Evolutionary conservation across 2,329 filamentous ascomycete genomes (phyloP).

Genomic region (Fusarium nelsonii): DNA sequence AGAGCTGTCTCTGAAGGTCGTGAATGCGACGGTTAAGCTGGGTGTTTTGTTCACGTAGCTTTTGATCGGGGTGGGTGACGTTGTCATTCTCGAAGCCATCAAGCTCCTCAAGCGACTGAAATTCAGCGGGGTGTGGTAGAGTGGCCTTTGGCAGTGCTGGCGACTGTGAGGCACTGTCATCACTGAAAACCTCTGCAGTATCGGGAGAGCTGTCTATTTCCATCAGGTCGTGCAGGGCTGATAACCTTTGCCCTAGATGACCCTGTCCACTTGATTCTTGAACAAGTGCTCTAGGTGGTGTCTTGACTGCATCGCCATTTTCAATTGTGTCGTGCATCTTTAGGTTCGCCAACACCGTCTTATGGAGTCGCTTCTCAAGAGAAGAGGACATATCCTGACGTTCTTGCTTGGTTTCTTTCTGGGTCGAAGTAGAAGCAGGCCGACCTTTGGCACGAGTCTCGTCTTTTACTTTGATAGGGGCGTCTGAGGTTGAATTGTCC

Average conservation of each 20-base stretch:
- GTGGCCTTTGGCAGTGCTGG: slow-evolving; percentile 6
- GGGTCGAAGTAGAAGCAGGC: background rate
- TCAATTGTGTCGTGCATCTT: slow-evolving; percentile 23
- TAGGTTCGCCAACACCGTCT: slow-evolving; percentile 15
- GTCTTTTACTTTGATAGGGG: background rate
- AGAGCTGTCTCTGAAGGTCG: slow-evolving; percentile 37
- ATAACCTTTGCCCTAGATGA: slow-evolving; percentile 2
- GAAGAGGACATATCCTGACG: slow-evolving; percentile 24
- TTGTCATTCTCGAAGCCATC: slow-evolving; percentile 32
- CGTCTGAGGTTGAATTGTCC: background rate
- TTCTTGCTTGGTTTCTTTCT: slow-evolving; percentile 20
- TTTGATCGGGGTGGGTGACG: slow-evolving; percentile 19
- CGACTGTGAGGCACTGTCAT: slow-evolving; percentile 28
- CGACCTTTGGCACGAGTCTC: background rate
- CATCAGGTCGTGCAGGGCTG: slow-evolving; percentile 16
- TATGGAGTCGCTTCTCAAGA: slow-evolving; percentile 35
- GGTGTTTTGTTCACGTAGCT: slow-evolving; percentile 30
- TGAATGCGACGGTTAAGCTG: slow-evolving; percentile 40
- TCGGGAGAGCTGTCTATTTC: slow-evolving; percentile 21
- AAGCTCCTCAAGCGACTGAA: slow-evolving; percentile 36
- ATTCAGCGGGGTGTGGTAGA: slow-evolving; percentile 28
- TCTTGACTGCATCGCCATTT: slow-evolving; percentile 1
- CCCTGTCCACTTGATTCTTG: slow-evolving; percentile 10
- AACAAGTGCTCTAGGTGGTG: slow-evolving; percentile 12
- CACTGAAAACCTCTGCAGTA: background rate